These are phyloP conservation scores for Colletotrichum graminicola DNA, from an alignment of 2,329 filamentous ascomycete genomes.

Conservation along the genomic window DNA sequence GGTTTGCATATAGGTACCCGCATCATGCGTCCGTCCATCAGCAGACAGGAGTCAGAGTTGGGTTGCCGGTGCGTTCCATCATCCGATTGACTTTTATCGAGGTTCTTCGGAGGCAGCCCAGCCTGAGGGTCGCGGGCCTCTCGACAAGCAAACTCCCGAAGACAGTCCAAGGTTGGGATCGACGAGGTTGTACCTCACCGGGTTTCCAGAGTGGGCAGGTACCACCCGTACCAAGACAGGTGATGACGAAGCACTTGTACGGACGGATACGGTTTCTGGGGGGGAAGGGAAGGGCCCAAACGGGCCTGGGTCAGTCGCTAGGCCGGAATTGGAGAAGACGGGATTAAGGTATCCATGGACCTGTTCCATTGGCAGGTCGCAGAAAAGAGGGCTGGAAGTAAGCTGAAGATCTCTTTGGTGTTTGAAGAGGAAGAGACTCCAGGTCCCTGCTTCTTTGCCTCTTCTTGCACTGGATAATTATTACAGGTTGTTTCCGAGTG, in stretches of 20 bases:
- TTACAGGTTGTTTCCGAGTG: background rate
- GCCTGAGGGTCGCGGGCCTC: background rate
- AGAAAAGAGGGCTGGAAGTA: background rate
- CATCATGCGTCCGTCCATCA: slow-evolving; percentile 25
- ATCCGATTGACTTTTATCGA: slow-evolving; percentile 29
- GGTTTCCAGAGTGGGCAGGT: slow-evolving; percentile 34
- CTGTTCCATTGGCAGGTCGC: background rate
- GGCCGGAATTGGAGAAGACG: slow-evolving; percentile 24
- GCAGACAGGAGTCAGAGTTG: slow-evolving; percentile 13
- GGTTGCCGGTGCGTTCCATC: slow-evolving; percentile 22
- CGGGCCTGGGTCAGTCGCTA: slow-evolving; percentile 17
- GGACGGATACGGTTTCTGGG: too few relatives aligned
- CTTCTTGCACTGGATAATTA: background rate
- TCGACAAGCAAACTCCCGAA: background rate
- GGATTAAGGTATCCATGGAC: slow-evolving; percentile 23
- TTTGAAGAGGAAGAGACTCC: too few relatives aligned
- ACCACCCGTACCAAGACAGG: slow-evolving; percentile 25
- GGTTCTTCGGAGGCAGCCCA: slow-evolving; percentile 12
- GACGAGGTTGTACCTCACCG: slow-evolving; percentile 20
- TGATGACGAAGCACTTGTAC: slow-evolving; percentile 25
- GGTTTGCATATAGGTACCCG: background rate
- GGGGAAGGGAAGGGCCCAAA: background rate
- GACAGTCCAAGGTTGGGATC: background rate
- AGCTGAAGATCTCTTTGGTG: background rate
- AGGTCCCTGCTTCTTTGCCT: background rate